A percentile compares a stretch with the other conserved stretches of the same genome.
These are phyloP conservation scores for Wickerhamomyces mucosus DNA, from an alignment of 805 yeast species.

Conservation along the genomic window DNA sequence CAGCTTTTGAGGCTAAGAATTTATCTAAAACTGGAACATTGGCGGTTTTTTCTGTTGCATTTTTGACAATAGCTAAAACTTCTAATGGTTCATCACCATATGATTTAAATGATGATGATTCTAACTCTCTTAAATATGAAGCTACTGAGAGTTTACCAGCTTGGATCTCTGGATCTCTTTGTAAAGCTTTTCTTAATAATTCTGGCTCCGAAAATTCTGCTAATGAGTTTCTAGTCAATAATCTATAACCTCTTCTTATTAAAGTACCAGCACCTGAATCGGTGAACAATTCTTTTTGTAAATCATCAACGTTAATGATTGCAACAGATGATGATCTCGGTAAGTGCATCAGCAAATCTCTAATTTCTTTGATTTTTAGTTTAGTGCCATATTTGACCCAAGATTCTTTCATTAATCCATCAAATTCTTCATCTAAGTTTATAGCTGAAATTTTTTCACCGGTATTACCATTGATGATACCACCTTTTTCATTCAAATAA, in stretches of 20 bases:
- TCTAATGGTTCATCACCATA: constrained; percentile 96
- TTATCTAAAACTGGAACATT: constrained; percentile 67
- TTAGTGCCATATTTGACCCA: constrained; percentile 99
- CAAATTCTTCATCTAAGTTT: constrained; percentile 94
- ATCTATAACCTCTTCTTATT: constrained; percentile 93
- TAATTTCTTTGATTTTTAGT: constrained; percentile 91
- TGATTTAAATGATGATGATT: constrained; percentile 52
- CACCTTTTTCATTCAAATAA: constrained; percentile 95
- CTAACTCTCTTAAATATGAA: constrained; percentile 67
- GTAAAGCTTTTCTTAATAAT: constrained; percentile 63
- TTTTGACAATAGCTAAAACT: constrained; percentile 77
- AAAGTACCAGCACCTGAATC: constrained; percentile 99
- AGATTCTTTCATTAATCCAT: constrained; percentile 77
- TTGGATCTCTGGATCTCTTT: constrained; percentile 66
- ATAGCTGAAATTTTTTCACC: constrained; percentile 85
- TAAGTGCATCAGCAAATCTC: constrained; percentile 83
- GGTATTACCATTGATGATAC: constrained; percentile 85
- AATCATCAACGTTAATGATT: constrained; percentile 86
- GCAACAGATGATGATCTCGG: constrained; percentile 98
- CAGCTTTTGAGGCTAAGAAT: constrained; percentile 77
- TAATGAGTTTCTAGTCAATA: constrained; percentile 60
- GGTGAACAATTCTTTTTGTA: constrained; percentile 95
- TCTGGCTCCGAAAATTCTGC: constrained; percentile 67
- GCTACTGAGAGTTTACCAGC: constrained; percentile 70
- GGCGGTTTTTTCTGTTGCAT: constrained; percentile 26